Base-by-base conservation (phyloP, 495 filamentous ascomycete genomes). In the Arthonia radiata region DNA sequence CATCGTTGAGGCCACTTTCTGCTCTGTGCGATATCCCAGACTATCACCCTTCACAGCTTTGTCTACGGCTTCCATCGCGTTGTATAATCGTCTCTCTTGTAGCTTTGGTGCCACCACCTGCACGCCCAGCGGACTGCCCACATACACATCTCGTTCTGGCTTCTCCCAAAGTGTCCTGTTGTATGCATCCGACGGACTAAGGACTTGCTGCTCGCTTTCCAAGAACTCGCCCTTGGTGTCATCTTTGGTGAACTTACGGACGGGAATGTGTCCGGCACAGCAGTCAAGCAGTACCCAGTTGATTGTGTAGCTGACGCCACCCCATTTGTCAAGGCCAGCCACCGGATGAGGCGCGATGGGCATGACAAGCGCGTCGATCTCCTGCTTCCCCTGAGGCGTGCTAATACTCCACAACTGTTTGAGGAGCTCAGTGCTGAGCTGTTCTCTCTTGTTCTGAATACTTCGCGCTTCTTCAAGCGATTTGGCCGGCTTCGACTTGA, bases 241-340 rank as follows among this genome's bases (percentile, higher is more conserved):
- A 0, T 36, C 40, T 29, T 54, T 44, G 0, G 10, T 26, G 29
- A 71, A 52, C 2, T 38, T 32, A 3, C 67, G 40, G 4, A 71
- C 54, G 0, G 67, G 68, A 0, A 71, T 13, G n/a, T 14, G 12
- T 0, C 58, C 69, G n/a, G 67, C 59, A 1, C 66, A 59, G 29
- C 57, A 67, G 37, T 75, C 67, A 9, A 75, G 37, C 29, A 71
- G 34, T 4, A 67, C 64, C 29, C 64, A 71, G 6, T 46, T 52
- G 10, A 52, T 58, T 0, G 68, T 71, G 37, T 72, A 73, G 15
- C 62, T 57, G 0, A 63, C 54, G 0, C 51, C 56, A 45, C 67
- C 67, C 46, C 64, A 75, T 3, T 54, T 39, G 42, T 75, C 69
- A 25, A 68, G 48, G n/a, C 54, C 46, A 0, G 68, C 65, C 1